Conservation (phyloP, 768 basidiomycete species). For the Agrocybe pediades region DNA sequence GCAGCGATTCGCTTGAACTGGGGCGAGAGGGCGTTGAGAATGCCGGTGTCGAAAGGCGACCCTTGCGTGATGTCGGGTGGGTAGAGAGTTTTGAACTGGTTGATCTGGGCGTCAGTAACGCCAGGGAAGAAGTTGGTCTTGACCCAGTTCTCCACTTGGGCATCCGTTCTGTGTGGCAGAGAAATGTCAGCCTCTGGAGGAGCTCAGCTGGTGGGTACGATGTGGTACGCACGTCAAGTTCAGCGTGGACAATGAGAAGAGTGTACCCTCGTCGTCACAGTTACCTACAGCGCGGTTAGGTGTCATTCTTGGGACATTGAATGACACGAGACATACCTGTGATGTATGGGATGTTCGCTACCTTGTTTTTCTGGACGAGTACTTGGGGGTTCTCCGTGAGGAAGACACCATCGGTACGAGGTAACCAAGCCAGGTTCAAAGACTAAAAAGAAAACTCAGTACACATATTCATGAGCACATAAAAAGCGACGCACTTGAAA, state of each 20-base stretch:
- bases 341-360: conserved; percentile 53
- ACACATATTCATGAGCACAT: no score
- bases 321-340: conserved; percentile 31
- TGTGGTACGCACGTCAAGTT: conserved; percentile 19
- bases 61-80: conserved; percentile 42
- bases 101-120: conserved; percentile 27
- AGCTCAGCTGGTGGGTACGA: neutral
- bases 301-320: neutral
- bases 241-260: conserved; percentile 14
- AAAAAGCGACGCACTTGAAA: no score
- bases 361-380: conserved; percentile 42
- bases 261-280: conserved; percentile 64
- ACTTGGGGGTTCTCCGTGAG: conserved; percentile 44
- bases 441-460: conserved; percentile 32
- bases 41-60: conserved; percentile 54
- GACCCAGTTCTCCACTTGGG: conserved; percentile 22
- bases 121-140: conserved; percentile 32
- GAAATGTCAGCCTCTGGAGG: neutral
- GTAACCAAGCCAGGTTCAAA: conserved; percentile 47
- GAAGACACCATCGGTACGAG: conserved; percentile 52
- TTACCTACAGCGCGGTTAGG: conserved; percentile 34
- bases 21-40: conserved; percentile 44
- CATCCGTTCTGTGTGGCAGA: conserved; percentile 22
- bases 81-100: conserved; percentile 34
- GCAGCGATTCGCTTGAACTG: conserved; percentile 49